Evolutionary conservation across 2,329 filamentous ascomycete genomes (phyloP).

Genomic region (Botrytis hyacinthi): DNA sequence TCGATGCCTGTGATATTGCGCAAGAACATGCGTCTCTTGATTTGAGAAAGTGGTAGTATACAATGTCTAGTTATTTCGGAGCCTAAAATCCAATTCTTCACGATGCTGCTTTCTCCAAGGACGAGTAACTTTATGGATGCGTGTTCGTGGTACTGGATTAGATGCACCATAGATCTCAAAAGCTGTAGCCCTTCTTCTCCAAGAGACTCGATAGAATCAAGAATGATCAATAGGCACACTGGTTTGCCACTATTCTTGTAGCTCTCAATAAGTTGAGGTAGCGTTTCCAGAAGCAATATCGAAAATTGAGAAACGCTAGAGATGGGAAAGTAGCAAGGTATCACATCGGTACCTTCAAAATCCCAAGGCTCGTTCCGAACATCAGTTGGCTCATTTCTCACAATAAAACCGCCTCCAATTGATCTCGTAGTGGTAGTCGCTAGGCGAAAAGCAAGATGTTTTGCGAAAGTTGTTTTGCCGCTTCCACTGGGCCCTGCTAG

Average conservation of each 20-base stretch:
- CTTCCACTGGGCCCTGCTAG: background rate
- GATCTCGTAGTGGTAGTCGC: background rate
- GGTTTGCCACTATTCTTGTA: background rate
- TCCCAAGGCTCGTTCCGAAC: background rate
- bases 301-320: background rate
- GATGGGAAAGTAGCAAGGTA: background rate
- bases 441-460: background rate
- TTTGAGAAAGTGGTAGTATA: background rate
- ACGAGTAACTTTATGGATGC: background rate
- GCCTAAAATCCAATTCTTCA: background rate
- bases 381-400: background rate
- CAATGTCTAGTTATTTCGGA: background rate
- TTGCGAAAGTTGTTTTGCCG: background rate
- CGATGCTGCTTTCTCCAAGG: background rate
- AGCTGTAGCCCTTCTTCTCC: background rate
- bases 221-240: background rate
- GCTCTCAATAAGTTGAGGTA: background rate
- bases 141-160: background rate
- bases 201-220: background rate
- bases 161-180: background rate
- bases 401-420: background rate
- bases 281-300: background rate
- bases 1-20: background rate
- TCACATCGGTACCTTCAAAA: fast-evolving
- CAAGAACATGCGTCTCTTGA: no score